A percentile compares a stretch with the other conserved stretches of the same genome.
These are phyloP conservation scores for Aspergillus nidulans DNA, from an alignment of 495 filamentous ascomycete genomes.

Conservation along the genomic window DNA sequence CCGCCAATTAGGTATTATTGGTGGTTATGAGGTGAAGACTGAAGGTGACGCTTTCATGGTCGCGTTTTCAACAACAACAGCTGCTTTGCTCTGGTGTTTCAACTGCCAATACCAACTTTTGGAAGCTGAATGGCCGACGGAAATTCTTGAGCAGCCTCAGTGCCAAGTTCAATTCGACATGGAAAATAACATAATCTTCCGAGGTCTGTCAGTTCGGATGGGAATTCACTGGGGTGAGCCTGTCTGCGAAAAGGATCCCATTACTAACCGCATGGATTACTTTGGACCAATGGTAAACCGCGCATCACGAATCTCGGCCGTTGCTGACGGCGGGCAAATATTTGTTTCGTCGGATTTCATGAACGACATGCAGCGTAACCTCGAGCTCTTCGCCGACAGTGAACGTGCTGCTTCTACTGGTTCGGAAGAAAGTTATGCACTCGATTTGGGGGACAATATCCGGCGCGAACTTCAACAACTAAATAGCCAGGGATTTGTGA, in stretches of 20 bases:
- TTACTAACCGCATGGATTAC: slow-evolving; percentile 98
- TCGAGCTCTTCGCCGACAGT: slow-evolving; percentile 76
- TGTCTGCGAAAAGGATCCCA: slow-evolving; percentile 90
- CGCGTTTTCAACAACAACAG: slow-evolving; percentile 90
- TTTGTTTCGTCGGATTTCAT: slow-evolving; percentile 96
- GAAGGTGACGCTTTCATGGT: slow-evolving; percentile 99
- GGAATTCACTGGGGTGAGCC: slow-evolving; percentile 93
- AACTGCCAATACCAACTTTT: slow-evolving; percentile 84
- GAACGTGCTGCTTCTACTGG: slow-evolving; percentile 64
- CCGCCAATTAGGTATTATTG: slow-evolving; percentile 85
- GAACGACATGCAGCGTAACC: slow-evolving; percentile 84
- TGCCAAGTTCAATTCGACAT: slow-evolving; percentile 77
- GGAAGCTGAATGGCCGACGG: slow-evolving; percentile 85
- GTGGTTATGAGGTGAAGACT: slow-evolving; percentile 98
- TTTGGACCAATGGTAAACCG: slow-evolving; percentile 99
- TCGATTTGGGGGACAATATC: slow-evolving; percentile 60
- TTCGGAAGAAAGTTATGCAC: slow-evolving; percentile 68
- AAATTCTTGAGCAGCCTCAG: slow-evolving; percentile 81
- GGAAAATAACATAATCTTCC: slow-evolving; percentile 86
- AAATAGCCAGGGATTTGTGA: slow-evolving; percentile 89
- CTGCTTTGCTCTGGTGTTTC: slow-evolving; percentile 92
- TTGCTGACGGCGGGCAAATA: slow-evolving; percentile 96
- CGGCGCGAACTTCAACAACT: slow-evolving; percentile 82
- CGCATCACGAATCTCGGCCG: slow-evolving; percentile 83
- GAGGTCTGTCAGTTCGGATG: slow-evolving; percentile 93